Conservation (phyloP, 2,329 filamentous ascomycete species). For the Alternaria triticina region DNA sequence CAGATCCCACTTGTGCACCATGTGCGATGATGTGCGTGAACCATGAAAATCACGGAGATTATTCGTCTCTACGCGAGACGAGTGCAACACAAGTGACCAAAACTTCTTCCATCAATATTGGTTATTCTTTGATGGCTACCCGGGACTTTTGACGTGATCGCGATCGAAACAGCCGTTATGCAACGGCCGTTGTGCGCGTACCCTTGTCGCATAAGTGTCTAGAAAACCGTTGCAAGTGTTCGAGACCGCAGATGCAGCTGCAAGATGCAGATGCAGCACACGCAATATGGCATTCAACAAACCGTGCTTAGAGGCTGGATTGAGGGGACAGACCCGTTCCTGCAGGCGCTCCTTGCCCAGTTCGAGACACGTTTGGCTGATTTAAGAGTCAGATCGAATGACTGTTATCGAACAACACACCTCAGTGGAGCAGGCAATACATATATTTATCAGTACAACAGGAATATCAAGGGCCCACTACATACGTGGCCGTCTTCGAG, state of each 20-base stretch:
- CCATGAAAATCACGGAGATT: constrained; percentile 6
- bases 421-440: constrained; percentile 13
- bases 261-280: constrained; percentile 10
- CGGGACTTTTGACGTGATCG: neutral
- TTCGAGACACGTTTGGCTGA: constrained; percentile 3
- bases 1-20: constrained; percentile 13
- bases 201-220: constrained; percentile 6
- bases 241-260: constrained; percentile 9
- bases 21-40: constrained; percentile 32
- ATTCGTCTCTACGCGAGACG: neutral
- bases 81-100: neutral
- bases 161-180: neutral
- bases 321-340: constrained; percentile 5
- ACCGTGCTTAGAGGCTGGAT: constrained; percentile 5
- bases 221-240: constrained; percentile 4
- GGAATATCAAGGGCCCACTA: constrained; percentile 7
- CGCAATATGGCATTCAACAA: constrained; percentile 15
- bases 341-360: constrained; percentile 10
- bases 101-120: neutral
- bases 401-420: constrained; percentile 14
- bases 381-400: constrained; percentile 8
- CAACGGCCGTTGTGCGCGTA: constrained; percentile 2
- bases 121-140: neutral
- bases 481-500: constrained; percentile 10
- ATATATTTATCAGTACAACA: constrained; percentile 10